Percentiles rank a stretch among this genome's conserved stretches.
phyloP scores from a whole-genome alignment of 2,329 filamentous ascomycete species.

The Paecilomyces fulvus region DNA sequence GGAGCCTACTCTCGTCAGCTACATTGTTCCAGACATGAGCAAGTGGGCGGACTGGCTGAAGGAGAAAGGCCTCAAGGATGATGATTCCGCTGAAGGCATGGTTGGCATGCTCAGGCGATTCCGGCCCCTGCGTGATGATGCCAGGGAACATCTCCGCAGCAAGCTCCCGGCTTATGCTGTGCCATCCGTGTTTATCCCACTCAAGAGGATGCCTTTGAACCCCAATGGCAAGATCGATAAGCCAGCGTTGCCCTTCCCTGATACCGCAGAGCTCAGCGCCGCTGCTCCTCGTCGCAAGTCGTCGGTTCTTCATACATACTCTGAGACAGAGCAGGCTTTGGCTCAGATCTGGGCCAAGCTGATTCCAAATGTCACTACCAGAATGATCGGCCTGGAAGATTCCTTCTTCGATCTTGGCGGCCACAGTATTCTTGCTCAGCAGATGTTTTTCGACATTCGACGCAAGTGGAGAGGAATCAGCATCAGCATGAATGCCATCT shows the following conservation, averaged over 20 bases:
- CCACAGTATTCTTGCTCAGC: constrained; percentile 72
- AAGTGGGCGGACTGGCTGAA: constrained; percentile 65
- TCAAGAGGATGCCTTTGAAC: constrained; percentile 67
- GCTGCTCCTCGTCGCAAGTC: constrained; percentile 44
- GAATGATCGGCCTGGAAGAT: constrained; percentile 55
- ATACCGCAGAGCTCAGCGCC: constrained; percentile 57
- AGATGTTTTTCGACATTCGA: constrained; percentile 65
- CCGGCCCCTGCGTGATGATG: constrained; percentile 50
- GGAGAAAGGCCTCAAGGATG: constrained; percentile 45
- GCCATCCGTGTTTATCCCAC: constrained; percentile 63
- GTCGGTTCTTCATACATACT: constrained; percentile 39
- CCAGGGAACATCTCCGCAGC: constrained; percentile 60
- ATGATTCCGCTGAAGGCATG: constrained; percentile 42
- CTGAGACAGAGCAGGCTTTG: constrained; percentile 56
- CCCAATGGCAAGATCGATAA: constrained; percentile 82
- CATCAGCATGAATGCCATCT: constrained; percentile 63
- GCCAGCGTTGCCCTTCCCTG: constrained; percentile 71
- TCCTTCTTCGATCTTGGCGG: constrained; percentile 74
- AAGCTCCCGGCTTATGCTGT: constrained; percentile 68
- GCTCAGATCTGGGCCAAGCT: constrained; percentile 68
- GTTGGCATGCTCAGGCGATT: constrained; percentile 52
- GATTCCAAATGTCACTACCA: constrained; percentile 57
- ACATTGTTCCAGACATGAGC: constrained; percentile 73
- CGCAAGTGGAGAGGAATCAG: constrained; percentile 55
- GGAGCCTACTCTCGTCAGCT: constrained; percentile 79